Conservation (phyloP, 2,329 filamentous ascomycete genomes). For the Sarocladium brachiariae region DNA sequence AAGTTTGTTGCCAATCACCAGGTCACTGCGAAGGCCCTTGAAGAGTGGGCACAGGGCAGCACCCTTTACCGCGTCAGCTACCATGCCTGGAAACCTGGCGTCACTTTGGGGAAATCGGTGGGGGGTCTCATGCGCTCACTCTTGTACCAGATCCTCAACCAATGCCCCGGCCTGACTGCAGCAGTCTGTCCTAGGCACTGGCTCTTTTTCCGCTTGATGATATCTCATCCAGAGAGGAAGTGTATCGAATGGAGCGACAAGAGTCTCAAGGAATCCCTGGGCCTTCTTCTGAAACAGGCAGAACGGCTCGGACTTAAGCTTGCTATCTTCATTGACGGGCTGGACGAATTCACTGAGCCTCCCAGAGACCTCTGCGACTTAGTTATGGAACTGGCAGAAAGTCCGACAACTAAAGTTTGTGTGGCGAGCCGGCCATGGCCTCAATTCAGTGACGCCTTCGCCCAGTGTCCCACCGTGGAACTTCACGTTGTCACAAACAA, state of each 20-base stretch:
- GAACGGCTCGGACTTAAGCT: slow-evolving; percentile 3
- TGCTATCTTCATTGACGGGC: slow-evolving; percentile 15
- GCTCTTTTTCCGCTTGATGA: background rate
- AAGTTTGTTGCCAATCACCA: slow-evolving; percentile 29
- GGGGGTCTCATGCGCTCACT: slow-evolving; percentile 28
- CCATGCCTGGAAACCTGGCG: slow-evolving; percentile 36
- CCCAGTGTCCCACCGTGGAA: background rate
- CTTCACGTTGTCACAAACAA: slow-evolving; percentile 11
- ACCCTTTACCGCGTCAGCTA: slow-evolving; percentile 26
- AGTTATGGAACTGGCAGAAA: slow-evolving; percentile 4
- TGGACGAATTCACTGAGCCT: slow-evolving; percentile 16
- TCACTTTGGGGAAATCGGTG: slow-evolving; percentile 29
- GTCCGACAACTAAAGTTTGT: slow-evolving; percentile 16
- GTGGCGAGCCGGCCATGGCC: slow-evolving; percentile 12
- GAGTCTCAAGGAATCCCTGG: background rate
- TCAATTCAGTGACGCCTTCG: slow-evolving; percentile 11
- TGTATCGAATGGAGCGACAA: background rate
- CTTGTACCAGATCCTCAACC: slow-evolving; percentile 12
- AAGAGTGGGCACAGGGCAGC: slow-evolving; percentile 25
- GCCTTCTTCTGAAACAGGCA: background rate
- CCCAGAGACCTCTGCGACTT: slow-evolving; percentile 9
- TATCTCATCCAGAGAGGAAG: background rate
- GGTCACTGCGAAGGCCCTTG: slow-evolving; percentile 20
- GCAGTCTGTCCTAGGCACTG: background rate
- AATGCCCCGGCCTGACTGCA: background rate